Evolutionary conservation across 169 alveolate species (phyloP), one percentile per base, ranked within the genome.

Genomic region (Cryptosporidium tyzzeri): DNA sequence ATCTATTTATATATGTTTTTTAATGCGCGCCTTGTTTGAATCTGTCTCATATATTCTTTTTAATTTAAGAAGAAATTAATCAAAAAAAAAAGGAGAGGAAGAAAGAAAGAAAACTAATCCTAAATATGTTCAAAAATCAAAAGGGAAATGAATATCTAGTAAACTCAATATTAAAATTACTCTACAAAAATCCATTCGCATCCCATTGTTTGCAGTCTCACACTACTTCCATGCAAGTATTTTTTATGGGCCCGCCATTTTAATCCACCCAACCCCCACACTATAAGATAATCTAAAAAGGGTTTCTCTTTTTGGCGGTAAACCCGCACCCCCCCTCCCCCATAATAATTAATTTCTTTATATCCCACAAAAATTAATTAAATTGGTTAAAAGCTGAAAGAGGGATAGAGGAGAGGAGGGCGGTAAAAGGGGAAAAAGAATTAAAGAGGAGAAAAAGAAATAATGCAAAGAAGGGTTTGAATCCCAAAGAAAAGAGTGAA

Each of bases 371-470:
- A 37, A 69, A 39, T 21, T 16, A 35, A 68, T 10, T 5, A 16
- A 69, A 39, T 23, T 21, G 31, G 41, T n/a, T 10, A 35, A 37
- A 39, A 39, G 23, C 14, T 41, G 80, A 41, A 14, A 61, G 45
- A 18, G 55, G 48, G 48, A 8, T 41, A 69, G 58, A 16, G 50
- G 55, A 69, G 37, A 41, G 55, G 51, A 44, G 37, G 37, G 51
- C 50, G 51, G 51, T 37, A 12, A 69, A 41, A 69, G 39, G 21
- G 55, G 33, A 37, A 69, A 8, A 37, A 39, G 21, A 69, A 29
- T 69, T 44, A 50, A 50, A 69, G 80, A 26, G 55, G 55, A 35
- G 35, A 14, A 31, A 21, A 33, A 69, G 21, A 65, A 35, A 65
- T 65, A 31, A 29, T 71, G 67, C 14, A 18, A 70, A 7, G 48